Evolutionary conservation across 2,329 filamentous ascomycete genomes (phyloP).

Genomic region (Fusarium torreyae): DNA sequence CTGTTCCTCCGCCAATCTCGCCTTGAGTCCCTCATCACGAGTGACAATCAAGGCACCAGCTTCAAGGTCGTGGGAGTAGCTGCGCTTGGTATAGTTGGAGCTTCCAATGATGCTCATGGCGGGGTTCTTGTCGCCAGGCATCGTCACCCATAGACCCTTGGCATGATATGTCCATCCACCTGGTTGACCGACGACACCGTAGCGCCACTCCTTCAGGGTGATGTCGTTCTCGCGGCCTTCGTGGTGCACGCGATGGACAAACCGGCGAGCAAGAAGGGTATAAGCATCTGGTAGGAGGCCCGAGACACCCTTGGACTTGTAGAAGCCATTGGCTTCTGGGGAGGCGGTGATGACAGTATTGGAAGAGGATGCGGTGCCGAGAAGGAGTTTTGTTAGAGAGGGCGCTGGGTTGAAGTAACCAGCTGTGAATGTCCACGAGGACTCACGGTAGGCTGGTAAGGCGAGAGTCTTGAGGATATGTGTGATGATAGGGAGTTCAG

Average conservation of each 20-base stretch:
- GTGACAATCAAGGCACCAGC: conserved; percentile 91
- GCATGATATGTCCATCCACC: conserved; percentile 98
- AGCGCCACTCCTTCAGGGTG: conserved; percentile 87
- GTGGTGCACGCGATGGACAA: conserved; percentile 73
- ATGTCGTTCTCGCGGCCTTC: conserved; percentile 70
- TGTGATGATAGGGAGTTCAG: conserved; percentile 87
- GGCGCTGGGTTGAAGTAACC: conserved; percentile 99
- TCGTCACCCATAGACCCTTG: conserved; percentile 92
- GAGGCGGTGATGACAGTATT: conserved; percentile 94
- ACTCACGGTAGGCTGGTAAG: conserved; percentile 73
- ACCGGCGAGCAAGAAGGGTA: conserved; percentile 86
- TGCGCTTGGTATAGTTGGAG: conserved; percentile 95
- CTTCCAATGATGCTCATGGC: conserved; percentile 89
- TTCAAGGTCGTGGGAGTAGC: conserved; percentile 93
- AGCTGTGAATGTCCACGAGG: conserved; percentile 95
- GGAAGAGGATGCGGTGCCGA: conserved; percentile 76
- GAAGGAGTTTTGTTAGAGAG: conserved; percentile 82
- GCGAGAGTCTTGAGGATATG: conserved; percentile 80
- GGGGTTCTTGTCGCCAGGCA: conserved; percentile 76
- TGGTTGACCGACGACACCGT: conserved; percentile 83
- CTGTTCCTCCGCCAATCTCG: conserved; percentile 83
- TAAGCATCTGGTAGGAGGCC: conserved; percentile 94
- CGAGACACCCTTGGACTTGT: conserved; percentile 87
- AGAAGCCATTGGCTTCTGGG: conserved; percentile 96
- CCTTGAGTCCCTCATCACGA: conserved; percentile 78